These are phyloP conservation scores for Nyctanthes arbortristis DNA, from an alignment of 257 asterid genomes.

Conservation along the genomic window DNA sequence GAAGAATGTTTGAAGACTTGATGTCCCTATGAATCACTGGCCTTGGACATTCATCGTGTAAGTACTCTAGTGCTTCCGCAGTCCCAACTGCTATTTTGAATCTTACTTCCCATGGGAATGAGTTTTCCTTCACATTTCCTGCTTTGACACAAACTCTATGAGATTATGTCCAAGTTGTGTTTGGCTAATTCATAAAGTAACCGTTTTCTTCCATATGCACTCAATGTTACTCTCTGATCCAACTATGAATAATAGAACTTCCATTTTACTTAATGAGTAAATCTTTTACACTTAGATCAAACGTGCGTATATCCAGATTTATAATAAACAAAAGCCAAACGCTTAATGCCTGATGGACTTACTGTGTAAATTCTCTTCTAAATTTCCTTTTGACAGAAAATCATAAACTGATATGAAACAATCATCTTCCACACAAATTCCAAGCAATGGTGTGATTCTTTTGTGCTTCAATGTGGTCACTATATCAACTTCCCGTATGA, in stretches of 20 bases:
- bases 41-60: conserved; percentile 59
- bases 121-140: conserved; percentile 43
- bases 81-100: conserved; percentile 69
- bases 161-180: conserved; percentile 15
- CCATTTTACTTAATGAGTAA: neutral
- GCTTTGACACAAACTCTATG: conserved; percentile 25
- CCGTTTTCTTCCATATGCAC: neutral
- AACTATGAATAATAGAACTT: neutral
- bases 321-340: too few relatives aligned
- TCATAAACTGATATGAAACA: conserved; percentile 70
- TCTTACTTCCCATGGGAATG: conserved; percentile 73
- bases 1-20: conserved; percentile 86
- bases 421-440: conserved; percentile 62
- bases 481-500: conserved; percentile 67
- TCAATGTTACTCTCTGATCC: neutral
- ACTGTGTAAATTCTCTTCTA: conserved; percentile 84
- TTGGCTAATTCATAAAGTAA: neutral
- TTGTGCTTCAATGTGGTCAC: conserved; percentile 76
- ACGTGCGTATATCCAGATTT: neutral
- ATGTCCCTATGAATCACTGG: conserved; percentile 87
- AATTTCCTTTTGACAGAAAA: conserved; percentile 65
- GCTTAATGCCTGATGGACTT: conserved; percentile 20
- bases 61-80: conserved; percentile 80
- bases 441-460: conserved; percentile 62
- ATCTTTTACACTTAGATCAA: neutral